Evolutionary conservation across 805 yeast species (phyloP), one percentile per base, ranked within the genome.

Genomic region (Crinitomyces ghanaensis): DNA sequence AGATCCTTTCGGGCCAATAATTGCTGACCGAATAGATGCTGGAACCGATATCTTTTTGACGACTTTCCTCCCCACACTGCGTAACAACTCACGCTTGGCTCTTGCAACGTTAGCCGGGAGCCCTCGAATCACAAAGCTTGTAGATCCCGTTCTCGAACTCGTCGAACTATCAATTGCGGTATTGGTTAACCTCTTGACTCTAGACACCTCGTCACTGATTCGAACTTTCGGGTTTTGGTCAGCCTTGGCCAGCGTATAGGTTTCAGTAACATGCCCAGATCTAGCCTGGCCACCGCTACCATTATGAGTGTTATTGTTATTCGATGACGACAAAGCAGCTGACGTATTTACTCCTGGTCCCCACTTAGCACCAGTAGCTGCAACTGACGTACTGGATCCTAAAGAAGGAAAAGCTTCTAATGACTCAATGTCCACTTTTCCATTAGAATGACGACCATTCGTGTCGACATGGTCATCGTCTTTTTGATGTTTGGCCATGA

Each of bases 1-100:
- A 46, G 68, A 70, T 53, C 97, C 97, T 53, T 77, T 81, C 28
- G 86, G 68, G 38, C 97, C 97, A 58, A 86, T 86, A 38, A 86
- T 72, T 31, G 72, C 69, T 5, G 93, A 69, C 57, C 91, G 72
- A 38, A 82, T 67, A 44, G 70, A 72, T 9, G 86, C 70, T 20
- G 97, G 96, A 34, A 86, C 71, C 19, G 66, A 53, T 51, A 86
- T 70, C 19, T 63, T 57, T 30, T 72, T 59, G 4, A 59, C 60
- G 36, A 78, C 72, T 35, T 93, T 93, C 54, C 76, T 78, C 24
- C 93, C 77, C 52, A 88, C 66, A 45, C 72, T 77, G 50, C 74
- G 76, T 40, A 81, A 68, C 37, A 88, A 67, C 42, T 79, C 81
- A 42, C 83, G 70, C 55, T 77, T 78, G 37, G 93, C 95, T 29